Evolutionary conservation across 1,139 yeast species (phyloP).

Genomic region (Lizanozyma gosingica): DNA sequence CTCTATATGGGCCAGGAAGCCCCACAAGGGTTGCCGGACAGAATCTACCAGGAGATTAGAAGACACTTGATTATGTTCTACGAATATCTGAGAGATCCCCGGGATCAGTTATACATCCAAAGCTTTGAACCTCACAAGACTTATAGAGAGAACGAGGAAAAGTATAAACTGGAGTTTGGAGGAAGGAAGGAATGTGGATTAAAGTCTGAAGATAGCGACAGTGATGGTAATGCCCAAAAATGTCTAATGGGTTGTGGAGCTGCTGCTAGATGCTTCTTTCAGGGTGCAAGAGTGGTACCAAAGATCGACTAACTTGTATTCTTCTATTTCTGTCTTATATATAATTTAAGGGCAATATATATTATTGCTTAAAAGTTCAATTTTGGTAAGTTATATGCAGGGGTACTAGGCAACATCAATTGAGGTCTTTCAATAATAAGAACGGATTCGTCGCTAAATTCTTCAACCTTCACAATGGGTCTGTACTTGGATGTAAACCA

Average conservation of each 20-base stretch:
- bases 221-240: conserved; percentile 35
- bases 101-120: conserved; percentile 54
- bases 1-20: conserved; percentile 40
- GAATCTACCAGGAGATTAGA: conserved; percentile 34
- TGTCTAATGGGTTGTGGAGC: conserved; percentile 58
- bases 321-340: neutral
- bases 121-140: conserved; percentile 54
- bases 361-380: conserved; percentile 34
- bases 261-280: conserved; percentile 64
- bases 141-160: conserved; percentile 41
- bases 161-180: conserved; percentile 48
- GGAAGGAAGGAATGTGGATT: conserved; percentile 29
- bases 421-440: conserved; percentile 72
- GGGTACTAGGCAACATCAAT: conserved; percentile 50
- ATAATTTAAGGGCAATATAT: neutral
- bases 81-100: conserved; percentile 49
- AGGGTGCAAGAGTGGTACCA: conserved; percentile 52
- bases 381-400: conserved; percentile 72
- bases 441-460: conserved; percentile 45
- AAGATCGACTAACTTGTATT: conserved; percentile 15
- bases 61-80: conserved; percentile 47
- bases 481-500: conserved; percentile 74
- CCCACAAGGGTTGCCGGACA: conserved; percentile 25
- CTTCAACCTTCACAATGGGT: conserved; percentile 58
- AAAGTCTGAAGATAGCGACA: conserved; percentile 35